phyloP scores from a whole-genome alignment of 352 stramenopile species.

The Elongisporangium prolatum region DNA sequence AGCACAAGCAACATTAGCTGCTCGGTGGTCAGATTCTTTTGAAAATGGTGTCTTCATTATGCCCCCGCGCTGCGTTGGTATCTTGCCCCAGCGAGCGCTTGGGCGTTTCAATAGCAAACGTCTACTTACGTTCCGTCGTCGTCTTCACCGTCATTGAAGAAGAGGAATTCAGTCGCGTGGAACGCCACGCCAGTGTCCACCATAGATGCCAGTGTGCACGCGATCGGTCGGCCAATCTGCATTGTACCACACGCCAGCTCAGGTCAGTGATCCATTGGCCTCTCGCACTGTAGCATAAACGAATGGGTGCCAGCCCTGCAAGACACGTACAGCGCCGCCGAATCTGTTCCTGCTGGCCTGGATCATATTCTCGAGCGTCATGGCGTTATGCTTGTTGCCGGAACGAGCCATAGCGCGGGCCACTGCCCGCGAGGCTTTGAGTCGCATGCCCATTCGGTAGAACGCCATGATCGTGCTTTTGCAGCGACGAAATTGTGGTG shows the following conservation, averaged over 20 bases:
- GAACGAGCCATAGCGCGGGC: constrained; percentile 59
- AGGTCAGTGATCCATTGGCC: constrained; percentile 1
- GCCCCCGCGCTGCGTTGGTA: neutral
- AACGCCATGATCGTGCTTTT: constrained; percentile 42
- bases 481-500: constrained; percentile 2
- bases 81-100: neutral
- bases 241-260: constrained; percentile 1
- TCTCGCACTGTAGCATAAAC: neutral
- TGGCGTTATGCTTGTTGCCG: constrained; percentile 32
- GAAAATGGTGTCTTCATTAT: neutral
- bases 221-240: constrained; percentile 48
- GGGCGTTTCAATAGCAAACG: constrained; percentile 1
- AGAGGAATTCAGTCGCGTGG: constrained; percentile 63
- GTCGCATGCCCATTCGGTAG: constrained; percentile 55
- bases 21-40: constrained; percentile 64
- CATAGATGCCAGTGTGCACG: constrained; percentile 34
- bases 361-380: constrained; percentile 54
- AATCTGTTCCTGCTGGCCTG: constrained; percentile 63
- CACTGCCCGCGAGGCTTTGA: constrained; percentile 63
- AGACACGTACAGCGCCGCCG: constrained; percentile 45
- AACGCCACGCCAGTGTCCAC: constrained; percentile 54
- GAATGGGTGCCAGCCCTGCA: neutral
- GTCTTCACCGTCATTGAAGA: constrained; percentile 71
- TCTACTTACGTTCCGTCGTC: constrained; percentile 74
- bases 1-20: constrained; percentile 67